phyloP scores from a whole-genome alignment of 2,329 filamentous ascomycete species.

The Diaporthe helianthi region DNA sequence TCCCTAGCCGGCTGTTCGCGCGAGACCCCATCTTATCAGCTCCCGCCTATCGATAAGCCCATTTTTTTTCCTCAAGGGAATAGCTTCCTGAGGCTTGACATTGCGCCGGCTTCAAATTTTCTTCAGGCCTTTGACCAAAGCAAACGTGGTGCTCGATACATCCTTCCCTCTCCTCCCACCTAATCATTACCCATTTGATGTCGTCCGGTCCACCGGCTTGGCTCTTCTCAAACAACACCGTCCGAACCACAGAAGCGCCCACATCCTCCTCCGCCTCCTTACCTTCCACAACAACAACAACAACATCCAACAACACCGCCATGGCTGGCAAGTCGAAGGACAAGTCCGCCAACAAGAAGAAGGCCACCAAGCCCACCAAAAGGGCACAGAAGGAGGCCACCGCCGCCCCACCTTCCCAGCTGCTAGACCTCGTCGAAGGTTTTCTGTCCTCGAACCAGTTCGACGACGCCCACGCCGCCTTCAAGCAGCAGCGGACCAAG shows the following conservation, averaged over 20 bases:
- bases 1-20: background rate
- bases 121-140: background rate
- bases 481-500: slow-evolving; percentile 67
- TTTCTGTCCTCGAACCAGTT: slow-evolving; percentile 75
- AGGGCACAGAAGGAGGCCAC: slow-evolving; percentile 32
- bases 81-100: background rate
- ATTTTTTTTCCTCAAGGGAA: background rate
- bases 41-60: slow-evolving; percentile 11
- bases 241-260: background rate
- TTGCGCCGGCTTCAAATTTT: slow-evolving; percentile 15
- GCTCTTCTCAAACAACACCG: slow-evolving; percentile 37
- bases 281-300: background rate
- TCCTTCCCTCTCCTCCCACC: background rate
- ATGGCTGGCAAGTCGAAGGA: slow-evolving; percentile 37
- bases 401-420: slow-evolving; percentile 59
- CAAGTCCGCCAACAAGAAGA: slow-evolving; percentile 34
- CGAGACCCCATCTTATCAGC: background rate
- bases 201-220: slow-evolving; percentile 36
- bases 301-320: slow-evolving; percentile 29
- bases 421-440: slow-evolving; percentile 70
- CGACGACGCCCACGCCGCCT: slow-evolving; percentile 63
- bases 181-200: slow-evolving; percentile 26
- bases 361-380: slow-evolving; percentile 16
- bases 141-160: slow-evolving; percentile 22
- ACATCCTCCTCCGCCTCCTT: slow-evolving; percentile 12